Percentiles rank a stretch among this genome's conserved stretches.
Conservation (phyloP, 1,139 yeast species). For the Kazachstania sp. region DNA sequence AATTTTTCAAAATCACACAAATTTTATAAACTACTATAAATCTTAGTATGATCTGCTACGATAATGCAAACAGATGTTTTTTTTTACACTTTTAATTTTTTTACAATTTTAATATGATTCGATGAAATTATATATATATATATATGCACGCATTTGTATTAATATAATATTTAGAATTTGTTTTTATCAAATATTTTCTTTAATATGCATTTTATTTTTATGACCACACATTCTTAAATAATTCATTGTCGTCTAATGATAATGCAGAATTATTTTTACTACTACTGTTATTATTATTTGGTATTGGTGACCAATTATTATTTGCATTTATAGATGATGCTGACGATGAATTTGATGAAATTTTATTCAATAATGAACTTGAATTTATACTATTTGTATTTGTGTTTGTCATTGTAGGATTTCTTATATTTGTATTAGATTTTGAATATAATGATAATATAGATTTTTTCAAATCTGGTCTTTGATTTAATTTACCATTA, state of each 20-base stretch:
- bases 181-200: not conserved
- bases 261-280: slow-evolving; percentile 11
- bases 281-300: slow-evolving; percentile 2
- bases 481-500: slow-evolving; percentile 11
- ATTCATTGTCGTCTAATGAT: slow-evolving; percentile 22
- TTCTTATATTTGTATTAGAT: not conserved
- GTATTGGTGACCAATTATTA: not conserved
- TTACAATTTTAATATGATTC: not conserved
- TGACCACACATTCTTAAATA: slow-evolving; percentile 25
- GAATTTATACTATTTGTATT: slow-evolving; percentile 1
- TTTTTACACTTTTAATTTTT: not conserved
- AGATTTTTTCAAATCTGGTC: slow-evolving; percentile 84
- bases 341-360: slow-evolving; percentile 7
- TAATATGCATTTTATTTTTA: not conserved
- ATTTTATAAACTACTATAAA: not conserved
- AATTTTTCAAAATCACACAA: not conserved
- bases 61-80: not conserved
- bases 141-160: not conserved
- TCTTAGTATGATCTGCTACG: not conserved
- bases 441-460: slow-evolving; percentile 82
- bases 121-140: not conserved
- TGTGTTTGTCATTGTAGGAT: not conserved
- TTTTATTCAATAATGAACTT: not conserved
- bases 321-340: not conserved
- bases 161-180: not conserved